phyloP scores from a whole-genome alignment of 2,329 filamentous ascomycete species.

The Talaromyces sp. region DNA sequence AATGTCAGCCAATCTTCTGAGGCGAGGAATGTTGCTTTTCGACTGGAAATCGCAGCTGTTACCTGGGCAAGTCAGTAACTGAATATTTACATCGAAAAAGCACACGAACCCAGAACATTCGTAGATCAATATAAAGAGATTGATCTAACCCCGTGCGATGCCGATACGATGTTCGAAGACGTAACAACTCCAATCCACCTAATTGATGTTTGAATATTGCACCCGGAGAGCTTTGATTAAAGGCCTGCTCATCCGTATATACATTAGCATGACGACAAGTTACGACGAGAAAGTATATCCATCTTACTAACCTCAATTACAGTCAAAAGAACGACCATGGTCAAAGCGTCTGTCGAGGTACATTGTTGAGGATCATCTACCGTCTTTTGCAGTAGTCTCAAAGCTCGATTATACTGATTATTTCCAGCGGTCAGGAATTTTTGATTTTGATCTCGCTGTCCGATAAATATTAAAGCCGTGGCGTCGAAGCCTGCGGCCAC shows the following conservation, averaged over 20 bases:
- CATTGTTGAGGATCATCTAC: conserved; percentile 24
- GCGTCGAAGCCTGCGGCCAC: conserved; percentile 28
- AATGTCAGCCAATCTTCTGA: conserved; percentile 29
- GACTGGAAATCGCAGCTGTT: conserved; percentile 27
- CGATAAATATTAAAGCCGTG: conserved; percentile 27
- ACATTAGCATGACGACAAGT: not conserved
- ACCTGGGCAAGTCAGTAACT: conserved; percentile 20
- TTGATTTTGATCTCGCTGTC: conserved; percentile 24
- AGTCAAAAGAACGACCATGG: conserved; percentile 27
- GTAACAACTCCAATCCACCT: conserved; percentile 27
- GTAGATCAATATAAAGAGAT: conserved; percentile 30
- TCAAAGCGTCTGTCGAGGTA: conserved; percentile 28
- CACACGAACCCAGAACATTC: conserved; percentile 29
- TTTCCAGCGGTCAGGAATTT: conserved; percentile 26
- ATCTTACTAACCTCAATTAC: conserved; percentile 27
- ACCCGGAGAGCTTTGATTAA: conserved; percentile 29
- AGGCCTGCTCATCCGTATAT: conserved; percentile 22
- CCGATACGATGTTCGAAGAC: conserved; percentile 27
- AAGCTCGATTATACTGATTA: conserved; percentile 24
- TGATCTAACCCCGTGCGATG: conserved; percentile 29
- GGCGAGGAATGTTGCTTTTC: conserved; percentile 28
- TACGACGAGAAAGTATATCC: not conserved
- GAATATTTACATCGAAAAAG: not conserved
- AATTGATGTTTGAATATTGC: conserved; percentile 30
- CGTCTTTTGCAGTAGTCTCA: conserved; percentile 25